Conservation (phyloP, 1,139 yeast species). For the Blastobotrys capitulatus region DNA sequence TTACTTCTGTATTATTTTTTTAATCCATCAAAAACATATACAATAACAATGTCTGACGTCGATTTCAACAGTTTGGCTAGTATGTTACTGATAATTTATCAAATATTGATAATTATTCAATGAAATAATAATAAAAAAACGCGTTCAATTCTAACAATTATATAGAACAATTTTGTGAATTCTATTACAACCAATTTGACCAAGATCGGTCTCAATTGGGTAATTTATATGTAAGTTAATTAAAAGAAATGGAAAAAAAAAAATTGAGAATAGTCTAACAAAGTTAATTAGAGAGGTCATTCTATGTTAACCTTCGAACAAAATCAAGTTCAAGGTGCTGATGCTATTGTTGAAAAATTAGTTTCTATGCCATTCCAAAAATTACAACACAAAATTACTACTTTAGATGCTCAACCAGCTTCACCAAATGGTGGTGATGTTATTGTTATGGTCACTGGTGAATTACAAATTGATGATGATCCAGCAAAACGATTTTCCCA, state of each 20-base stretch:
- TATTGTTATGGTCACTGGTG: constrained; percentile 97
- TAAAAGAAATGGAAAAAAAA: not conserved
- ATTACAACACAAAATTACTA: constrained; percentile 87
- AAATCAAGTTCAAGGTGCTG: constrained; percentile 90
- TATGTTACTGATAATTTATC: constrained; percentile 19
- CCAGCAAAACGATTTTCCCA: constrained; percentile 94
- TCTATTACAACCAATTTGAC: constrained; percentile 94
- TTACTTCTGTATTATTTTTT: not conserved
- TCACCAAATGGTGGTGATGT: constrained; percentile 84
- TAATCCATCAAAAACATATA: not conserved
- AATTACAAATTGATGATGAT: constrained; percentile 86
- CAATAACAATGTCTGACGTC: constrained; percentile 14
- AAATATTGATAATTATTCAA: not conserved
- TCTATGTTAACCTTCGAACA: constrained; percentile 98
- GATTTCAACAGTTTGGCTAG: constrained; percentile 32
- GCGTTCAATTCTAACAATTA: constrained; percentile 8
- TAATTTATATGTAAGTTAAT: constrained; percentile 62
- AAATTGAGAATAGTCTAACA: too few species aligned
- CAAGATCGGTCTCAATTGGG: constrained; percentile 89
- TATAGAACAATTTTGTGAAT: constrained; percentile 74
- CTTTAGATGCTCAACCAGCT: constrained; percentile 97
- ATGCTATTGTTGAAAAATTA: constrained; percentile 86
- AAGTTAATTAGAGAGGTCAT: constrained; percentile 58
- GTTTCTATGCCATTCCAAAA: constrained; percentile 83
- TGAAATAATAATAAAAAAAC: not conserved